Percentiles rank a stretch among this genome's conserved stretches.
These are phyloP conservation scores for Talaromyces funiculosus DNA, from an alignment of 2,329 filamentous ascomycete species.

Conservation along the genomic window DNA sequence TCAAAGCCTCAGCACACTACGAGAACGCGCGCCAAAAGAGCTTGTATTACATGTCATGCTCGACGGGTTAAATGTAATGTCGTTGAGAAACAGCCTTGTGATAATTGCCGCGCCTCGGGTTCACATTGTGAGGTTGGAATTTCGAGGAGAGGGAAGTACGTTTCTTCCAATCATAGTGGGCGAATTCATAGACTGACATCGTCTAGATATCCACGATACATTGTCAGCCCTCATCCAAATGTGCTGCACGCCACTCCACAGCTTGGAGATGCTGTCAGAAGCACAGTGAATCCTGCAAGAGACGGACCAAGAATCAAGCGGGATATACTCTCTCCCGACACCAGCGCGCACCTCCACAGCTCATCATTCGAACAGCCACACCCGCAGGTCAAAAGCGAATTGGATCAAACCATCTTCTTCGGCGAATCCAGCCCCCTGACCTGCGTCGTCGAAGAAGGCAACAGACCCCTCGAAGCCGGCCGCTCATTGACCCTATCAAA, in stretches of 20 bases:
- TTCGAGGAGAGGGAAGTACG: slow-evolving; percentile 41
- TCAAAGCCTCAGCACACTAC: slow-evolving; percentile 7
- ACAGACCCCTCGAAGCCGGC: slow-evolving; percentile 23
- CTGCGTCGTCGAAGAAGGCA: slow-evolving; percentile 43
- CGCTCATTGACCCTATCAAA: slow-evolving; percentile 24
- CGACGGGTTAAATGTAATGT: slow-evolving; percentile 44
- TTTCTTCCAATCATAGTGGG: slow-evolving; percentile 2
- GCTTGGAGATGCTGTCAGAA: background rate
- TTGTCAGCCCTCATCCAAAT: slow-evolving; percentile 12
- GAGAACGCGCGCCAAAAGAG: slow-evolving; percentile 36
- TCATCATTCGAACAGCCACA: background rate
- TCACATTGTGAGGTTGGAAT: slow-evolving; percentile 38
- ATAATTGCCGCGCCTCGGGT: slow-evolving; percentile 36
- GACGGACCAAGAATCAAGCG: background rate
- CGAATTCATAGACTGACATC: slow-evolving; percentile 8
- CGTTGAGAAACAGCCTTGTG: slow-evolving; percentile 40
- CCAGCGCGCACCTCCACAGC: slow-evolving; percentile 9
- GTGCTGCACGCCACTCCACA: background rate
- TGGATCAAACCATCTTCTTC: slow-evolving; percentile 37
- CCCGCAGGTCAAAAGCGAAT: slow-evolving; percentile 9
- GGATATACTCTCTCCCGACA: slow-evolving; percentile 12
- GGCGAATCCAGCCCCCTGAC: slow-evolving; percentile 47
- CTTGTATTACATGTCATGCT: slow-evolving; percentile 42
- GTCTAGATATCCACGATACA: slow-evolving; percentile 15
- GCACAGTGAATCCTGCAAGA: background rate